phyloP scores from a whole-genome alignment of 306 rosid species.

The Oxytropis ochrocephala region DNA sequence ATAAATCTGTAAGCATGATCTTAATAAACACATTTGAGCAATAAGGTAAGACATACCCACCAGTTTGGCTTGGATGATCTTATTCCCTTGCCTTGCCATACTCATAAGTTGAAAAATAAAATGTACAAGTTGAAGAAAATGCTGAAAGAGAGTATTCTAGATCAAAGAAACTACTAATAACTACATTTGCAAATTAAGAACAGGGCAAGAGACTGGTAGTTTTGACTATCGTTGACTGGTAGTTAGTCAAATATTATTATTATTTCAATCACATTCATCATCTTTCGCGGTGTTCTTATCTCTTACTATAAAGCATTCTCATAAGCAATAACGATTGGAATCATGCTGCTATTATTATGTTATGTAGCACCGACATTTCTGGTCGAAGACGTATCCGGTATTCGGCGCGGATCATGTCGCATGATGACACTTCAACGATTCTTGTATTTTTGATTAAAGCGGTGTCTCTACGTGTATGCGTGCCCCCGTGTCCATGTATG shows the following conservation, averaged over 20 bases:
- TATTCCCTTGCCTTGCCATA: slow-evolving; percentile 58
- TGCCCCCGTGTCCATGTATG: no score
- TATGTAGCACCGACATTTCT: no score
- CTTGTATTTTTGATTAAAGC: no score
- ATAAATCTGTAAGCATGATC: background rate
- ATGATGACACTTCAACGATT: no score
- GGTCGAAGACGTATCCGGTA: no score
- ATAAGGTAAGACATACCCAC: slow-evolving; percentile 75
- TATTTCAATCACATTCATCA: background rate
- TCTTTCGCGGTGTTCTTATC: background rate
- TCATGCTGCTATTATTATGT: no score
- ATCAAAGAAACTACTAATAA: background rate
- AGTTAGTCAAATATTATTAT: slow-evolving; percentile 18
- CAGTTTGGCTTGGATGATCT: slow-evolving; percentile 85
- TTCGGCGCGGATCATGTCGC: no score
- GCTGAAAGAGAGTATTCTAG: background rate
- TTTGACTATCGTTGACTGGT: slow-evolving; percentile 38
- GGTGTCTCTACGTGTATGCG: no score
- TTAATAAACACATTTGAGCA: background rate
- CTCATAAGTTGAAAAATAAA: background rate
- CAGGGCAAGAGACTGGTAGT: slow-evolving; percentile 42
- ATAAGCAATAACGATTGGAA: background rate
- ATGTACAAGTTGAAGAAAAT: slow-evolving; percentile 2
- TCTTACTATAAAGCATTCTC: background rate
- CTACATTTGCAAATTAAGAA: background rate